Percentiles rank a stretch among this genome's conserved stretches.
These are phyloP conservation scores for Xerocomus minutiporus DNA, from an alignment of 1,284 basidiomycete species.

Conservation along the genomic window DNA sequence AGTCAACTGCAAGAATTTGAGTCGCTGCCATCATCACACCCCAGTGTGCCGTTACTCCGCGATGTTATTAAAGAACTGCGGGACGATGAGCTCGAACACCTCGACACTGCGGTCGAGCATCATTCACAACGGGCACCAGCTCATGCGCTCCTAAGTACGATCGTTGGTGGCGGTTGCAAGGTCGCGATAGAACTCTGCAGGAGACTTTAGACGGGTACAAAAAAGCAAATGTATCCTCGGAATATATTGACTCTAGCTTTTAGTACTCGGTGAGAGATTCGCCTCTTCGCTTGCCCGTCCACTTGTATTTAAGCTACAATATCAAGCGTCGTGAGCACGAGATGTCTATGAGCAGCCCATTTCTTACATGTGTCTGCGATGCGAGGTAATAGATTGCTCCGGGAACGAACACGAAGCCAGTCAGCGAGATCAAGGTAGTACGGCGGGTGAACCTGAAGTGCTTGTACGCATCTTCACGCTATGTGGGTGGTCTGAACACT, in stretches of 20 bases:
- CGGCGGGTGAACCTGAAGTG: conserved; percentile 73
- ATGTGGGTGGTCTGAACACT: conserved; percentile 5
- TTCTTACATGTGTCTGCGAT: conserved; percentile 37
- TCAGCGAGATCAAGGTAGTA: conserved; percentile 50
- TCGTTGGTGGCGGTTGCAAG: conserved; percentile 85
- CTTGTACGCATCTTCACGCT: conserved; percentile 80
- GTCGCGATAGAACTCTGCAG: conserved; percentile 88
- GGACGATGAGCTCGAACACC: conserved; percentile 92
- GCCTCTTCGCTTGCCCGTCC: conserved; percentile 44
- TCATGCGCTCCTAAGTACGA: conserved; percentile 83
- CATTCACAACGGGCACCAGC: conserved; percentile 89
- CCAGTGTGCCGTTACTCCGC: conserved; percentile 74
- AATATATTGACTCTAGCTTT: conserved; percentile 6
- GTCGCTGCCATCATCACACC: conserved; percentile 59
- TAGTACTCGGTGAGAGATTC: conserved; percentile 35
- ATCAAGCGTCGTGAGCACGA: conserved; percentile 8
- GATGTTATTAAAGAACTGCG: conserved; percentile 82
- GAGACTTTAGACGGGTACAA: conserved; percentile 48
- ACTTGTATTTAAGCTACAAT: conserved; percentile 44
- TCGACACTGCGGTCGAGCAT: conserved; percentile 89
- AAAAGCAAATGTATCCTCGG: not conserved
- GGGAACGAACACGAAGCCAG: conserved; percentile 47
- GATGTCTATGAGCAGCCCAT: not conserved
- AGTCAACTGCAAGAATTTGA: conserved; percentile 76
- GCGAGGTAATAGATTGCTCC: conserved; percentile 39